Evolutionary conservation across 805 yeast species (phyloP), one percentile per base, ranked within the genome.

Genomic region (Metschnikowia anglica): DNA sequence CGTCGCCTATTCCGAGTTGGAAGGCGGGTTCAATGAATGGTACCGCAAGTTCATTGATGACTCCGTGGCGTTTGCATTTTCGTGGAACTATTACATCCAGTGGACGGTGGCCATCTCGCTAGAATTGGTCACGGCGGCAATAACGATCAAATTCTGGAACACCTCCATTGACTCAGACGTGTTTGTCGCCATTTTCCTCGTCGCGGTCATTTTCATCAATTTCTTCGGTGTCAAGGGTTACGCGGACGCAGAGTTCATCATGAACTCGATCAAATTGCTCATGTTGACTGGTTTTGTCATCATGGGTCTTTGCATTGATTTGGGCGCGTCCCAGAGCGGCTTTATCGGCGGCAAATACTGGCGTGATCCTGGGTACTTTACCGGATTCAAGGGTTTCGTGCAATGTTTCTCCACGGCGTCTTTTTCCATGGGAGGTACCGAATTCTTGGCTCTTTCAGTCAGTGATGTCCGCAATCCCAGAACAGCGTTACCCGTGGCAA

Each of bases 121-220:
- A 15, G 57, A 53, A 38, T 39, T 53, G 29, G 57, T 53, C 20
- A 53, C 57, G 5, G 57, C 57, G 3, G 48, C 55, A 3, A 72
- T 79, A 68, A 80, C 85, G 20, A 72, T 81, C 44, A 65, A 73
- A 48, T 81, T 67, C 60, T 81, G 88, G 88, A 64, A 70, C 3
- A 48, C 60, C 13, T 34, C 37, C 3, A 68, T 80, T 36, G 72
- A 79, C 52, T 66, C 84, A 3, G 83, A 79, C 52, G 77, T 72
- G 6, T 81, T 76, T 59, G 82, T 81, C 16, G 65, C 72, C 2
- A 73, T 80, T 3, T 77, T 81, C 52, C 72, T 67, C 41, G 56
- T 65, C 13, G 60, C 79, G 12, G 67, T 80, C 24, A 51, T 74
- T 8, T 46, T 63, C 25, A 68, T 80, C 44, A 72, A 70, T 53